Base-by-base conservation (phyloP, 305 asterid genomes). In the Fraxinus sp. region DNA sequence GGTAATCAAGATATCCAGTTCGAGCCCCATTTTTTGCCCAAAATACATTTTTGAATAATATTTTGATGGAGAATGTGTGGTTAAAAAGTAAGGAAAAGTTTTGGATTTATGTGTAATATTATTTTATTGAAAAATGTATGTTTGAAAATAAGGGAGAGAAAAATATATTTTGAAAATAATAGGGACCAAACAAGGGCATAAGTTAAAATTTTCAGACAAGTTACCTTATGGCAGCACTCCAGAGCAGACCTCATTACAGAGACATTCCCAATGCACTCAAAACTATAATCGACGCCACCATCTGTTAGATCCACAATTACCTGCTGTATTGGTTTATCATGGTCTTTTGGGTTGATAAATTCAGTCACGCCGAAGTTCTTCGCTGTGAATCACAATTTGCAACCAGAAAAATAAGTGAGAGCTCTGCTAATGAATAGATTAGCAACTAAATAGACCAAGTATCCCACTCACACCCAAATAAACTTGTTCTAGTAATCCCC, bases 221-320 rank as follows among this genome's bases (percentile, higher is more conserved):
- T 79, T 87, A 94, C 98, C 99, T 97, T 97, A 85, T 97, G 99
- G 90, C 99, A 97, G 88, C 98, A 97, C 86, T 97, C 99, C 77
- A 97, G 83, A 82, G 99, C 99, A 83, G 99, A 89, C 84, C 99
- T 92, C 98, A 93, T 97, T 36, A 93, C 86, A 55, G 93, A 85
- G 68, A 97, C 99, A 83, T 93, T 97, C 74, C 99, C 99, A 80
- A 95, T 95, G 92, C 99, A 97, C 91, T 95, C 99, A 46, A 97
- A 97, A 86, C 99, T 97, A 81, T 97, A 97, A 88, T 97, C 98
- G 70, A 97, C 99, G 8, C 99, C 99, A 64, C 99, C 99, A 71
- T 97, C 99, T 6, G 99, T 97, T 72, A 49, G 86, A 88, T 97
- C 98, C 81, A 93, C 95, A 36, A 97, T 90, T 77, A 97, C 97